Conservation (phyloP, 1,284 basidiomycete genomes). For the Cystobasidium pallidum region DNA sequence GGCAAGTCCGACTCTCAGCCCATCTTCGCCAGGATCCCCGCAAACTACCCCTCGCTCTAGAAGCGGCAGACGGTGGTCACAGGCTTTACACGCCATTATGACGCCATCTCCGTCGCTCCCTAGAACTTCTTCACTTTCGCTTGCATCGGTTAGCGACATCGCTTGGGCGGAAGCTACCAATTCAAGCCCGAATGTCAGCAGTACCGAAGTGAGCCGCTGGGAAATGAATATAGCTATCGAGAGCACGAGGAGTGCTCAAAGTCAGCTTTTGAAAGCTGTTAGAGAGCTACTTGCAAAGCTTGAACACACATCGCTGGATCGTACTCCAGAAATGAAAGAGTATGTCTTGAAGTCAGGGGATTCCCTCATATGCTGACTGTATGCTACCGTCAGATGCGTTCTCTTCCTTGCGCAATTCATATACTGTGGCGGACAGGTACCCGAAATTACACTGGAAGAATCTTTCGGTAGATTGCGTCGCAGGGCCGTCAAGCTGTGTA, state of each 20-base stretch:
- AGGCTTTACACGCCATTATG: slow-evolving; percentile 32
- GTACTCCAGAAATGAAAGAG: slow-evolving; percentile 9
- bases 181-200: slow-evolving; percentile 10
- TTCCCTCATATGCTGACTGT: not conserved
- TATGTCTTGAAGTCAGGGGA: not conserved
- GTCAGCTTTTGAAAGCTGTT: slow-evolving; percentile 7
- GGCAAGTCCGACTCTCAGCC: not conserved
- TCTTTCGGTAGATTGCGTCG: not conserved
- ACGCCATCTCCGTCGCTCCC: slow-evolving; percentile 30
- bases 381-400: not conserved
- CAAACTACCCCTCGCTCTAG: slow-evolving; percentile 19
- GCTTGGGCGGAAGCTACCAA: slow-evolving; percentile 11
- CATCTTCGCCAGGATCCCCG: slow-evolving; percentile 3
- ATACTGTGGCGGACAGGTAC: slow-evolving; percentile 5
- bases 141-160: slow-evolving; percentile 7
- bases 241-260: slow-evolving; percentile 16
- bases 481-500: slow-evolving; percentile 6
- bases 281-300: not conserved
- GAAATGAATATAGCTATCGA: slow-evolving; percentile 10
- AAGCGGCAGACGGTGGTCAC: slow-evolving; percentile 9
- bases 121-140: not conserved
- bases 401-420: slow-evolving; percentile 20
- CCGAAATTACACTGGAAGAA: not conserved
- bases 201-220: slow-evolving; percentile 4
- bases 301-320: not conserved